Conservation (phyloP, 1,284 basidiomycete species). For the Rhodotorula sp. region DNA sequence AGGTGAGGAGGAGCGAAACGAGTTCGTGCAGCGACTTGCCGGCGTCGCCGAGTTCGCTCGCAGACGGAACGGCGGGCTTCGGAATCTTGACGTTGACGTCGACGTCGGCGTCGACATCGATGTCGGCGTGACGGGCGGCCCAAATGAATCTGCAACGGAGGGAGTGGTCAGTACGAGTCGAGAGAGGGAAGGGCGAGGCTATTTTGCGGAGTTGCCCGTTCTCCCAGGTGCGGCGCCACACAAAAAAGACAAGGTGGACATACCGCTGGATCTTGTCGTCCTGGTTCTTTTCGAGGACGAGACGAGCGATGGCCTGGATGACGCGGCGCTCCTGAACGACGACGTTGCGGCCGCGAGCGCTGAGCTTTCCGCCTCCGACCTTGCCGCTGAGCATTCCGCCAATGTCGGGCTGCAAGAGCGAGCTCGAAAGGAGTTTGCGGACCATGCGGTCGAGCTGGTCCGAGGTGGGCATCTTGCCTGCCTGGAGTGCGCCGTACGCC, state of each 20-base stretch:
- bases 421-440: constrained; percentile 47
- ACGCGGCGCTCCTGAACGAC: constrained; percentile 48
- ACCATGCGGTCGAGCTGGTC: constrained; percentile 48
- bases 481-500: constrained; percentile 48
- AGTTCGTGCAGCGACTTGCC: constrained; percentile 52
- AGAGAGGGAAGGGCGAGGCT: not conserved
- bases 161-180: no score
- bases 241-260: not conserved
- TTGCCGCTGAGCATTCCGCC: constrained; percentile 29
- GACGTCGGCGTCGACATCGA: constrained; percentile 39
- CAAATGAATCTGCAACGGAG: constrained; percentile 42
- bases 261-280: constrained; percentile 44
- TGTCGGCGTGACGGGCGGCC: constrained; percentile 45
- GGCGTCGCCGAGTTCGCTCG: constrained; percentile 49
- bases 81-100: constrained; percentile 43
- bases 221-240: no score
- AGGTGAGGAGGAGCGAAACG: constrained; percentile 51
- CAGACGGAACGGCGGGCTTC: constrained; percentile 29
- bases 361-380: constrained; percentile 44
- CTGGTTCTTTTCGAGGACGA: constrained; percentile 51
- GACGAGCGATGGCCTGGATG: constrained; percentile 45
- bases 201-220: not conserved
- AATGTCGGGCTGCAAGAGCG: constrained; percentile 48
- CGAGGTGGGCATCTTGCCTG: constrained; percentile 50
- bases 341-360: constrained; percentile 47